Evolutionary conservation across 495 filamentous ascomycete species (phyloP), one percentile per base, ranked within the genome.

Genomic region (Endocarpon pusillum): DNA sequence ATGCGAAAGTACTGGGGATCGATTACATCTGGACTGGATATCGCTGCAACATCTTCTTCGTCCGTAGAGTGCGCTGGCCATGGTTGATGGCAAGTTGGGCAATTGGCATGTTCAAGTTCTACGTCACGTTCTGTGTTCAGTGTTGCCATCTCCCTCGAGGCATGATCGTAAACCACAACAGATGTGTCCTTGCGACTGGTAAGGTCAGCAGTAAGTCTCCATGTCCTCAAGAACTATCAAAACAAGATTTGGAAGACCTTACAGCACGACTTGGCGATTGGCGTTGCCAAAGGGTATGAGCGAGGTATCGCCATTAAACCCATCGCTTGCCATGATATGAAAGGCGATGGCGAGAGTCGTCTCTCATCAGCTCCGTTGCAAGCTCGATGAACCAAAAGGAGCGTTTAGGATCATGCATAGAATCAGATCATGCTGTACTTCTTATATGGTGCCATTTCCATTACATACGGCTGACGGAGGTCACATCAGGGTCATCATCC

Each of bases 1-100:
- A 94, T 82, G 47, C 78, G 81, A 54, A 96, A 97, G 56, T 97
- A 97, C 19, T 83, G 73, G 10, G 82, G 83, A 43, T 78, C 77
- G 39, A 94, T 72, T 51, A 87, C 45, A 18, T 53, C 49, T 12
- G 57, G 37, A 20, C 40, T 46, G 0, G 50, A 42, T 39, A 46
- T 43, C 22, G 55, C 47, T 18, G 46, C 42, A 10, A 61, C 60
- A 26, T 57, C 58, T 21, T 49, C 57, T 19, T 55, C 42, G 26
- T 49, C 47, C 26, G 43, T 43, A 18, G 57, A 57, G 33, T 61
- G 57, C 19, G 74, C 62, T 16, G 67, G 71, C 33, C 85, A 66
- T 20, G 85, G 76, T 28, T 78, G 78, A 49, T 85, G 81, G 53
- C 89, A 97, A 43, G 82, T 78, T 1, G 87, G 87, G 51, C 86